Base-by-base conservation (phyloP, 2,329 filamentous ascomycete genomes). In the Alternaria metachromatica region DNA sequence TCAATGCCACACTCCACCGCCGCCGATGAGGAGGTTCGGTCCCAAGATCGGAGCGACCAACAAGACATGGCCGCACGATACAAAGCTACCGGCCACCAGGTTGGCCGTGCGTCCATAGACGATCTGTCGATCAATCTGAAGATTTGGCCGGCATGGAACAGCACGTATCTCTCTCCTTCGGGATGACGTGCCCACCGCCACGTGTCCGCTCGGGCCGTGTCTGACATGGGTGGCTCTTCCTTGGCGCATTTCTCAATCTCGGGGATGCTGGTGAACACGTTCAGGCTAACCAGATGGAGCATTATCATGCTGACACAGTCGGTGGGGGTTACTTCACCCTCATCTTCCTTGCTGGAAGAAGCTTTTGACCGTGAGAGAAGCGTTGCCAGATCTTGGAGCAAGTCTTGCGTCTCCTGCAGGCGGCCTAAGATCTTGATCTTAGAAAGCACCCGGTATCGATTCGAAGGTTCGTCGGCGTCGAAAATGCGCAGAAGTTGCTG, bases 271-370 rank as follows among this genome's bases (percentile, higher is more conserved):
- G 55, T 58, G n/a, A 51, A 58, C 2, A 62, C 60, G n/a, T 62
- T 62, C 28, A 62, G 41, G 55, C 60, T 62, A 45, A 62, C 60
- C 55, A 62, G 28, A 58, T 62, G 60, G 10, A 62, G 55, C 60
- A 58, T 62, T 13, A 62, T 44, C 20, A 62, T 62, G 28, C 60
- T 58, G 11, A 45, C 23, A n/a, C 48, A 58, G 9, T 62, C 55
- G 1, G 48, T 20, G 4, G 48, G 15, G 4, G 37, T 41, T 30
- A 33, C 26, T 8, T 20, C 20, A 18, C n/a, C 54, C 21, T 53
- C 37, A 13, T 50, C 26, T 2, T 62, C n/a, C 3, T 28, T 46
- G 30, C 33, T 13, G 9, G 30, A 44, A 26, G 49, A 20, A 8
- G 18, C 21, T 37, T 56, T 21, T 13, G 41, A 41, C 11, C 51